Percentiles rank a stretch among this genome's conserved stretches.
These are phyloP conservation scores for Rhodotorula kratochvilovae DNA, from an alignment of 768 basidiomycete genomes.

Conservation along the genomic window DNA sequence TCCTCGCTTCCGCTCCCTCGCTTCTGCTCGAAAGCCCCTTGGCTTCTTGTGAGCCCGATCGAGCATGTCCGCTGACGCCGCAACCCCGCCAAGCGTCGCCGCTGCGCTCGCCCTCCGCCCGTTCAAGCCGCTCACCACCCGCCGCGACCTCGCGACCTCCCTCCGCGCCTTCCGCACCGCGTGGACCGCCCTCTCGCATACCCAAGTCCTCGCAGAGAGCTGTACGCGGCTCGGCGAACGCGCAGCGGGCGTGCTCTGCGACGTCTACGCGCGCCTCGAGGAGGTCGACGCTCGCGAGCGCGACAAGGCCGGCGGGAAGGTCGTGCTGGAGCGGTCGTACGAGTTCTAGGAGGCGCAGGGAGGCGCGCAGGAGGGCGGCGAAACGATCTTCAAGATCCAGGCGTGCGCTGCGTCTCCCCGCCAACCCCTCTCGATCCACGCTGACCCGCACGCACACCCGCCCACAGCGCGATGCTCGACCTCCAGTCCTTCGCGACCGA, in stretches of 20 bases:
- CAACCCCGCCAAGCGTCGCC: not conserved
- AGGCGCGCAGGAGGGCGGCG: not conserved
- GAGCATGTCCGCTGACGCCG: not conserved
- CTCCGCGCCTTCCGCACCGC: conserved; percentile 3
- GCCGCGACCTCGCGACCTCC: conserved; percentile 22
- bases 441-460: not conserved
- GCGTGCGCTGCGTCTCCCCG: conserved; percentile 2
- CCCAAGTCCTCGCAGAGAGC: not conserved
- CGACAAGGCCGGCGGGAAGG: not conserved
- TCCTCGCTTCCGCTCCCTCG: too few relatives aligned
- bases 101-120: conserved; percentile 1
- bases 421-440: not conserved
- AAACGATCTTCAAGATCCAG: conserved; percentile 24
- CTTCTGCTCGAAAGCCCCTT: too few relatives aligned
- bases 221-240: conserved; percentile 12
- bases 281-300: conserved; percentile 1
- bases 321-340: conserved; percentile 23
- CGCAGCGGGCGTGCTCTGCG: conserved; percentile 14
- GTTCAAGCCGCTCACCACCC: conserved; percentile 4
- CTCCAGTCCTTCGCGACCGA: conserved; percentile 23
- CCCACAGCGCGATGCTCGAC: conserved; percentile 21
- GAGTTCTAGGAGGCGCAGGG: conserved; percentile 11
- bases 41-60: not conserved
- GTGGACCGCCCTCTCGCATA: conserved; percentile 13
- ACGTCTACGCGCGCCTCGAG: not conserved